Conservation (phyloP, 345 rosid species). For the Dipteronia dyeriana region DNA sequence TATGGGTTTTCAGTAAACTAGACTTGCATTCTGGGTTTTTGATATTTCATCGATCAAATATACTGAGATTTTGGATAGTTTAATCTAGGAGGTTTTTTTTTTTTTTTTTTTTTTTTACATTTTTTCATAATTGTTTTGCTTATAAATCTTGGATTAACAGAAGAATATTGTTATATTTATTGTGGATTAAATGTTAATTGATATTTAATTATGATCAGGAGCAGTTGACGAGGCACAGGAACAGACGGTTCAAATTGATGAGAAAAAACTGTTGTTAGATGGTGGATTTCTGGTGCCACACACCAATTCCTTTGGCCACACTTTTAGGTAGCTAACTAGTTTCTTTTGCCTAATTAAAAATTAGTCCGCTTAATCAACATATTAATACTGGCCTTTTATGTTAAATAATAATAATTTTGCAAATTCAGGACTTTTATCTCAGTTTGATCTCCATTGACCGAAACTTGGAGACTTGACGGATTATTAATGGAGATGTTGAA, state of each 20-base stretch:
- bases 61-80: neutral
- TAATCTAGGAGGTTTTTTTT: neutral
- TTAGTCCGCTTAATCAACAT: neutral
- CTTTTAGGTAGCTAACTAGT: constrained; percentile 55
- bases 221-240: constrained; percentile 30
- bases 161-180: neutral
- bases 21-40: neutral
- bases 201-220: constrained; percentile 16
- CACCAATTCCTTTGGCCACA: constrained; percentile 80
- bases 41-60: neutral
- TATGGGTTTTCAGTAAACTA: neutral
- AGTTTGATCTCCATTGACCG: neutral
- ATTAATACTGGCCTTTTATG: neutral
- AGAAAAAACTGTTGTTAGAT: constrained; percentile 46
- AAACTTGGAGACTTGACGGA: neutral
- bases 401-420: neutral
- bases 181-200: neutral
- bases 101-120: neutral
- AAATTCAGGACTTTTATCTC: neutral
- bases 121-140: neutral
- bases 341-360: neutral
- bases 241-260: constrained; percentile 37
- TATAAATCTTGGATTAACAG: neutral
- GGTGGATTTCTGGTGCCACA: constrained; percentile 62
- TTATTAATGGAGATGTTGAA: neutral